Evolutionary conservation across 768 basidiomycete species (phyloP).

Genomic region (Chalciporus sphaerocephalus): DNA sequence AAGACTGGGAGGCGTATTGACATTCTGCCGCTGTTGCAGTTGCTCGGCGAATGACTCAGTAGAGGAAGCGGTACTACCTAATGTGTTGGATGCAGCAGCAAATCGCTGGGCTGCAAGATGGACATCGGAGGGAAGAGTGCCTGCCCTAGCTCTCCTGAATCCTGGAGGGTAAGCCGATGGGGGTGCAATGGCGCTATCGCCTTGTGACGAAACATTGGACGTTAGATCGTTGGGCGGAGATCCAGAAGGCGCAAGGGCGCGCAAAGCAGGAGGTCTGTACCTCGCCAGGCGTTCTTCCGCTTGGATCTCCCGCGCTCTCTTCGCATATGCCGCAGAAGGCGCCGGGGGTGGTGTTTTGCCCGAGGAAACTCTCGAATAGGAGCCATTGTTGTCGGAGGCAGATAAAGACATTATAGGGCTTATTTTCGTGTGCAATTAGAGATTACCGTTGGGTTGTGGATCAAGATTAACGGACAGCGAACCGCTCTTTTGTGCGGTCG

Average conservation of each 20-base stretch:
- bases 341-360: constrained; percentile 90
- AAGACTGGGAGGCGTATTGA: constrained; percentile 37
- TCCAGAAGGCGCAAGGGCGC: constrained; percentile 60
- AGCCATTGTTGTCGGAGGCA: constrained; percentile 73
- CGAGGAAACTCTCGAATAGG: constrained; percentile 77
- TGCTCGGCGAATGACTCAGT: constrained; percentile 48
- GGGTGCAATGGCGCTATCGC: constrained; percentile 56
- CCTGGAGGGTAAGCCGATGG: constrained; percentile 78
- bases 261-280: constrained; percentile 80
- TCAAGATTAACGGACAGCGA: constrained; percentile 33
- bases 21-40: constrained; percentile 36
- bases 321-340: constrained; percentile 84
- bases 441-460: constrained; percentile 55
- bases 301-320: constrained; percentile 85
- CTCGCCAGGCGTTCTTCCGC: constrained; percentile 67
- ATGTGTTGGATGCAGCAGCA: constrained; percentile 59
- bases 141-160: constrained; percentile 93
- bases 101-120: constrained; percentile 82
- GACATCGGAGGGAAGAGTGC: constrained; percentile 94
- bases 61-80: constrained; percentile 46
- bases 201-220: constrained; percentile 53
- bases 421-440: constrained; percentile 62
- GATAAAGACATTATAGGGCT: constrained; percentile 89
- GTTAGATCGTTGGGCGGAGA: constrained; percentile 69
- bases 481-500: constrained; percentile 31